A percentile compares a stretch with the other conserved stretches of the same genome.
phyloP scores from a whole-genome alignment of 163 green algal species.

The Chlorella variabilis region DNA sequence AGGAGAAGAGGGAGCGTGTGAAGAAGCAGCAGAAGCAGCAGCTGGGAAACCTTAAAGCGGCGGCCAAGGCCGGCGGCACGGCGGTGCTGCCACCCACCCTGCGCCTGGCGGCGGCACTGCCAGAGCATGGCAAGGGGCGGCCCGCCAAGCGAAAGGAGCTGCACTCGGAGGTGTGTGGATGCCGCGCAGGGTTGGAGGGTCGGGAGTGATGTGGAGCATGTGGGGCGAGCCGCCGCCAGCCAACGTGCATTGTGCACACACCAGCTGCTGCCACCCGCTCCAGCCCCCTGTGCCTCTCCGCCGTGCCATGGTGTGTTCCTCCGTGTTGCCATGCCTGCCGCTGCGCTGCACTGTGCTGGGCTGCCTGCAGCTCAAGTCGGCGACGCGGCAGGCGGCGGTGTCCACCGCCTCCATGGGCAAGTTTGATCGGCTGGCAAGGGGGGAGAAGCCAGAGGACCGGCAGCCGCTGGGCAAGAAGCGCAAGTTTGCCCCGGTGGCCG shows the following conservation, averaged over 20 bases:
- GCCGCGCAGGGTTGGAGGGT: too few relatives aligned
- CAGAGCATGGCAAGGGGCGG: slow-evolving; percentile 64
- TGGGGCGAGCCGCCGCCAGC: too few relatives aligned
- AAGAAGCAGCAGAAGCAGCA: slow-evolving; percentile 74
- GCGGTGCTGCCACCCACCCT: slow-evolving; percentile 77
- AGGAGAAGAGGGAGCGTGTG: slow-evolving; percentile 83
- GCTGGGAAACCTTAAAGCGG: slow-evolving; percentile 81
- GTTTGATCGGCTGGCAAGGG: slow-evolving; percentile 84
- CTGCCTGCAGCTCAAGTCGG: slow-evolving; percentile 44
- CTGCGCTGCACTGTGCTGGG: too few relatives aligned
- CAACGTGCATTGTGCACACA: too few relatives aligned
- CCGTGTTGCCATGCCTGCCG: not conserved
- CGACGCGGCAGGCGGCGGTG: slow-evolving; percentile 74
- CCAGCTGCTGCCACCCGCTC: too few relatives aligned
- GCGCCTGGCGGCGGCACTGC: slow-evolving; percentile 74
- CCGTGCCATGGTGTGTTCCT: not conserved
- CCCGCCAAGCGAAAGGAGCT: slow-evolving; percentile 73
- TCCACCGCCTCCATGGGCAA: slow-evolving; percentile 96
- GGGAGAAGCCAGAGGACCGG: slow-evolving; percentile 72
- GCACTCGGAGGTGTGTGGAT: slow-evolving; percentile 65
- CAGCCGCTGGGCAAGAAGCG: slow-evolving; percentile 18
- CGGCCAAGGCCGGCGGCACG: slow-evolving; percentile 49
- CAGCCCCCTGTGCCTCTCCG: not conserved
- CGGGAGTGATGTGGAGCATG: too few relatives aligned
- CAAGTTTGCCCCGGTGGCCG: slow-evolving; percentile 50